Evolutionary conservation across 2,329 filamentous ascomycete species (phyloP), one percentile per base, ranked within the genome.

Genomic region (Trichoderma sp.): DNA sequence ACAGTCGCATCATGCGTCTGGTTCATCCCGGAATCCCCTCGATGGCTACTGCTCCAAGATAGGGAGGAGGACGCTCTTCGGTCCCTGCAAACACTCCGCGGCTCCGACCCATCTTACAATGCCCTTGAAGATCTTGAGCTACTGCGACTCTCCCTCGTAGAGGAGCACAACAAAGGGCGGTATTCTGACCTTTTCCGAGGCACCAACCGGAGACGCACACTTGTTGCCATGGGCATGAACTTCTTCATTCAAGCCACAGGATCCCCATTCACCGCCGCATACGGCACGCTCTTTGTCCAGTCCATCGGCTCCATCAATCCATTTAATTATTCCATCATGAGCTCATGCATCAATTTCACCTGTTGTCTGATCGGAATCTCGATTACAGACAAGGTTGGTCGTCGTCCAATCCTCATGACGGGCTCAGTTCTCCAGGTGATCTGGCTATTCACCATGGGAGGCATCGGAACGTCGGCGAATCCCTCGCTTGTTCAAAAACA

Each of bases 201-300:
- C 11, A 68, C 51, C 1, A 68, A 68, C n/a, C 65, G 65, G 15
- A 68, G 65, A 34, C 65, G 65, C 6, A 68, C 65, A 28, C 51
- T 68, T 43, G 53, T 68, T 11, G 65, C 65, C 21, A 68, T 68
- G 51, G 65, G 65, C 53, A 68, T 68, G 65, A 68, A 68, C 15
- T 68, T 68, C 4, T 68, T 68, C 6, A 68, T 68, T 30, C 65
- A 68, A 26, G 65, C 65, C 34, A 68, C 65, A 15, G 65, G 65
- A 32, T 68, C 65, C 1, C 65, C 65, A 30, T 68, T 68, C 53
- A 68, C 65, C 21, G 65, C 65, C 12, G 65, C 65, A 21, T 68
- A 68, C 12, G 65, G 65, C 3, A 68, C 65, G 2, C 65, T 68
- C 32, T 68, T 68, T 39, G 65, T 68, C 11, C 65, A 68, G 18